Evolutionary conservation across 2,329 filamentous ascomycete species (phyloP).

Genomic region (Tolypocladium tundrense): DNA sequence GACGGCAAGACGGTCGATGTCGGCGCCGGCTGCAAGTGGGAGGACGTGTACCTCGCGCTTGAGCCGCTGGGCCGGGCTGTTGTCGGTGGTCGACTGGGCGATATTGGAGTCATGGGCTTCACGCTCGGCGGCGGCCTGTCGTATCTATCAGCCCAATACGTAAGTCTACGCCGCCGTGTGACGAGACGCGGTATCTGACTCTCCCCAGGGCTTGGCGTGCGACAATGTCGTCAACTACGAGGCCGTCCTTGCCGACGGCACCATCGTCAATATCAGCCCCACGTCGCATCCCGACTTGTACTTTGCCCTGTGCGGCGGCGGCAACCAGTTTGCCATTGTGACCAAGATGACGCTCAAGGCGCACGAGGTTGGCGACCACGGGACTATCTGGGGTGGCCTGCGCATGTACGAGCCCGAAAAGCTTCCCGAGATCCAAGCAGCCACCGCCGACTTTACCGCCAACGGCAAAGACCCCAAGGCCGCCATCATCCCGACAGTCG

Average conservation of each 20-base stretch:
- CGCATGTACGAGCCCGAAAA: slow-evolving; percentile 21
- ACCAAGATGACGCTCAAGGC: slow-evolving; percentile 32
- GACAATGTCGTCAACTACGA: slow-evolving; percentile 31
- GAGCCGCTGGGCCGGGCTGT: slow-evolving; percentile 30
- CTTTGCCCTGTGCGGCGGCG: slow-evolving; percentile 42
- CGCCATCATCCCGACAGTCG: slow-evolving; percentile 46
- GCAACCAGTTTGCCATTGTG: slow-evolving; percentile 45
- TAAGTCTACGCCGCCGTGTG: slow-evolving; percentile 23
- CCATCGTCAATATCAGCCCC: slow-evolving; percentile 33
- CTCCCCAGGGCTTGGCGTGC: slow-evolving; percentile 1
- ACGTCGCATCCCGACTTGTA: slow-evolving; percentile 36
- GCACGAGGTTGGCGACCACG: slow-evolving; percentile 26
- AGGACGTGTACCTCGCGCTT: slow-evolving; percentile 27
- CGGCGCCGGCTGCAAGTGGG: slow-evolving; percentile 34
- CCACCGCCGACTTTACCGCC: slow-evolving; percentile 44
- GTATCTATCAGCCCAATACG: slow-evolving; percentile 39
- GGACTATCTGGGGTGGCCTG: slow-evolving; percentile 31
- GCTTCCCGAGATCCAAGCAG: slow-evolving; percentile 28
- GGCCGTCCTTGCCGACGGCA: slow-evolving; percentile 40
- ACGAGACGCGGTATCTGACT: slow-evolving; percentile 16
- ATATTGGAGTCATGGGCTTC: slow-evolving; percentile 36
- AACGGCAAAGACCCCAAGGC: slow-evolving; percentile 50
- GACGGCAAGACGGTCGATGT: slow-evolving; percentile 27
- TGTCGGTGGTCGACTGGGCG: slow-evolving; percentile 33
- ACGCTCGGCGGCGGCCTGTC: slow-evolving; percentile 44